Conservation (phyloP, 345 rosid genomes). For the Populus tremula region DNA sequence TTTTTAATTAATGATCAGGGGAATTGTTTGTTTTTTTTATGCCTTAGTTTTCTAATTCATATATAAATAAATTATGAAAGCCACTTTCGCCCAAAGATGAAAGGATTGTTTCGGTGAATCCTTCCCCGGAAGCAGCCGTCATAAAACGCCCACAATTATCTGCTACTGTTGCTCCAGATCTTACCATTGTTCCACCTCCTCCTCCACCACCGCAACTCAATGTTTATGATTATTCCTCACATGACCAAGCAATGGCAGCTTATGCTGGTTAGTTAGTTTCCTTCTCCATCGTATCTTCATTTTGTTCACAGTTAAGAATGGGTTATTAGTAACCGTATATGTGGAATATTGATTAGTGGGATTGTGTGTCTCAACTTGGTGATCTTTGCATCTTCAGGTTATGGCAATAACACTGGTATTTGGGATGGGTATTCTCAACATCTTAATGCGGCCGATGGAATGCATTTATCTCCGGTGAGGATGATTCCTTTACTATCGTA, state of each 20-base stretch:
- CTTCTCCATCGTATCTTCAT: background rate
- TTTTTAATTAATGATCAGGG: background rate
- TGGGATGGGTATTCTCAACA: conserved; percentile 56
- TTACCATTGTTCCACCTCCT: conserved; percentile 16
- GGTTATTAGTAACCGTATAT: background rate
- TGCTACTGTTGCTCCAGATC: conserved; percentile 28
- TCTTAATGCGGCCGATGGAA: conserved; percentile 43
- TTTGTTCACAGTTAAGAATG: background rate
- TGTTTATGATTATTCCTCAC: conserved; percentile 22
- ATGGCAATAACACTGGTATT: conserved; percentile 33
- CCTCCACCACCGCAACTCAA: conserved; percentile 15
- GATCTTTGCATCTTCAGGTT: conserved; percentile 36
- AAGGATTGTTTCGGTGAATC: conserved; percentile 53
- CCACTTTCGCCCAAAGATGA: conserved; percentile 46
- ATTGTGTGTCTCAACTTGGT: background rate
- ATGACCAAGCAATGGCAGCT: conserved; percentile 34
- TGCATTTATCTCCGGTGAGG: conserved; percentile 57
- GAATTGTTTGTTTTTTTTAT: background rate
- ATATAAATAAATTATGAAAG: conserved; percentile 28
- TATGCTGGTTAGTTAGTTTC: conserved; percentile 35
- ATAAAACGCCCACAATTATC: conserved; percentile 32
- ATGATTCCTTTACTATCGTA: background rate
- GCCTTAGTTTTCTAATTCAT: too few species aligned
- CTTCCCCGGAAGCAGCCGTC: conserved; percentile 47
- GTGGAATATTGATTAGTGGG: background rate